phyloP scores from a whole-genome alignment of 176 grass and related monocot genomes.

The Oryza glumipatula region DNA sequence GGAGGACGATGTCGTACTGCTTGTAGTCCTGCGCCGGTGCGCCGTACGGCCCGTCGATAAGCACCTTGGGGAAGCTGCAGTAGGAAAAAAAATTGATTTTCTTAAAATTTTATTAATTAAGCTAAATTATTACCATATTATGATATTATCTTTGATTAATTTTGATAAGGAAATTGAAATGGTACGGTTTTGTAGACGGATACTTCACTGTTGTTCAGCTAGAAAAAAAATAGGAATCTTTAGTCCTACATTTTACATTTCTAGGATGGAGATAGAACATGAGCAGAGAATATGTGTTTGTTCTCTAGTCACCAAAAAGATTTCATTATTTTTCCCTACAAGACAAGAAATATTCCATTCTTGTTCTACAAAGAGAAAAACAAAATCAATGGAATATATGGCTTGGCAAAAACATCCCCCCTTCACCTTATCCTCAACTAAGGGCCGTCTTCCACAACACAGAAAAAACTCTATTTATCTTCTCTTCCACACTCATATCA shows the following conservation, averaged over 20 bases:
- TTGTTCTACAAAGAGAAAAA: neutral
- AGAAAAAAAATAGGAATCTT: neutral
- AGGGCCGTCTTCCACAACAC: neutral
- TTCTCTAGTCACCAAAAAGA: neutral
- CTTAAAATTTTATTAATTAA: neutral
- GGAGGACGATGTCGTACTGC: conserved; percentile 81
- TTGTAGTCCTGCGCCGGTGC: conserved; percentile 97
- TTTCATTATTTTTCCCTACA: neutral
- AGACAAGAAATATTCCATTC: neutral
- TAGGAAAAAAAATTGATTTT: no score
- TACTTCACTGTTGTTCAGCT: neutral
- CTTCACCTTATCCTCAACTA: conserved; percentile 2
- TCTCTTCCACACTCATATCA: neutral
- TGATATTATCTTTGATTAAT: neutral
- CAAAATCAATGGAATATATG: neutral
- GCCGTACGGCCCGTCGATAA: conserved; percentile 88
- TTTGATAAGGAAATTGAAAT: neutral
- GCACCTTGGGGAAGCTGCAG: conserved; percentile 75
- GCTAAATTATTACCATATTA: neutral
- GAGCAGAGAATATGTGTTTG: conserved; percentile 13
- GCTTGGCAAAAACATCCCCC: neutral
- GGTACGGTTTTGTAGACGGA: neutral
- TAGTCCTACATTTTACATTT: neutral
- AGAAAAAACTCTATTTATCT: neutral
- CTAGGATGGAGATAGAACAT: neutral